Conservation (phyloP, 83 land plant species). For the Isoetes engelmannii region DNA sequence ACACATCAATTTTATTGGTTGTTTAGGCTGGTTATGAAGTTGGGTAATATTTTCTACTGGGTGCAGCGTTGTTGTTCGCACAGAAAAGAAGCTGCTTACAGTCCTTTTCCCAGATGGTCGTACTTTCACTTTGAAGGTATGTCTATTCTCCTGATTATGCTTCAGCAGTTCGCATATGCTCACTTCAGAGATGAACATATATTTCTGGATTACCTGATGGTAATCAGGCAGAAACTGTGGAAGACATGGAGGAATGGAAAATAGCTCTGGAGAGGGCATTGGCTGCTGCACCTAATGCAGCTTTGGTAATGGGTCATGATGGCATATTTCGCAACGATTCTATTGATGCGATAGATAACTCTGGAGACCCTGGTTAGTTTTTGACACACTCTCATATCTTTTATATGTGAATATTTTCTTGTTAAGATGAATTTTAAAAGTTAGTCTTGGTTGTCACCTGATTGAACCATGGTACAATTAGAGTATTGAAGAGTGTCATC, state of each 20-base stretch:
- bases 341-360: slow-evolving; percentile 63
- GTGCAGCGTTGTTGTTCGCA: slow-evolving; percentile 86
- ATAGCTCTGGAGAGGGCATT: slow-evolving; percentile 83
- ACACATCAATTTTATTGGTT: neutral
- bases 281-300: slow-evolving; percentile 93
- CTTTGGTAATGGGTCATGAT: slow-evolving; percentile 82
- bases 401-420: neutral
- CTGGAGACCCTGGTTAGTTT: slow-evolving; percentile 61
- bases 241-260: slow-evolving; percentile 95
- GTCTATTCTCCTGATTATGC: neutral
- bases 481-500: no score
- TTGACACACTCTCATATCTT: neutral
- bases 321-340: slow-evolving; percentile 82
- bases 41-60: slow-evolving; percentile 1
- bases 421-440: neutral
- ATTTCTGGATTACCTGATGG: slow-evolving; percentile 2
- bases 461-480: no score
- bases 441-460: no score
- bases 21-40: no score
- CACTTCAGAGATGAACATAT: neutral
- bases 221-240: slow-evolving; percentile 82
- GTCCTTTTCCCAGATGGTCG: slow-evolving; percentile 97
- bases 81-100: slow-evolving; percentile 82
- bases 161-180: neutral
- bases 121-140: slow-evolving; percentile 94